Evolutionary conservation across 257 asterid species (phyloP).

Genomic region (Solanum chiquidenum): DNA sequence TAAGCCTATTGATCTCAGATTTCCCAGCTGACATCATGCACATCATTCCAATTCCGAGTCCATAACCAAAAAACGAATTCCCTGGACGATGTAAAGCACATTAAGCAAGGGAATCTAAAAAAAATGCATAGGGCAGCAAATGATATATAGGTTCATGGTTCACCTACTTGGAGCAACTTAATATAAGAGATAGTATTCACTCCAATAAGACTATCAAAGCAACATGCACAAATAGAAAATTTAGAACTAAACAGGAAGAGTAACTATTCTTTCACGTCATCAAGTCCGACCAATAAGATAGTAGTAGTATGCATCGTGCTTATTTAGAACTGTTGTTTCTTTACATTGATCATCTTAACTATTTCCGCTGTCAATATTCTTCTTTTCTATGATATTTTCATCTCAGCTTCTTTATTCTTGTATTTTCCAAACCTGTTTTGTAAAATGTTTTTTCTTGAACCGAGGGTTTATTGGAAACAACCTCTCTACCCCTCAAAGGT

Average conservation of each 20-base stretch:
- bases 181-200: neutral
- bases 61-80: conserved; percentile 44
- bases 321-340: neutral
- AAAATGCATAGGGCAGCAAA: neutral
- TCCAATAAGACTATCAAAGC: neutral
- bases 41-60: conserved; percentile 65
- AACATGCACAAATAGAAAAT: neutral
- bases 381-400: neutral
- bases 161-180: neutral
- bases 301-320: neutral
- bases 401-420: neutral
- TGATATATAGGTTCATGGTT: neutral
- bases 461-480: neutral
- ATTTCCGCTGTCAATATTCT: neutral
- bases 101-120: neutral
- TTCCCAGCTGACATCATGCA: conserved; percentile 75
- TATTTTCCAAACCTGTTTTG: neutral
- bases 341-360: neutral
- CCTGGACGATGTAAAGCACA: conserved; percentile 20
- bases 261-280: neutral
- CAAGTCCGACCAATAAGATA: neutral
- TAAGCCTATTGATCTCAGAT: conserved; percentile 40
- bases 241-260: neutral
- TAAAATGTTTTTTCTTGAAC: neutral
- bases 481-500: neutral